phyloP scores from a whole-genome alignment of 768 basidiomycete species.

The Clavaria fumosa region DNA sequence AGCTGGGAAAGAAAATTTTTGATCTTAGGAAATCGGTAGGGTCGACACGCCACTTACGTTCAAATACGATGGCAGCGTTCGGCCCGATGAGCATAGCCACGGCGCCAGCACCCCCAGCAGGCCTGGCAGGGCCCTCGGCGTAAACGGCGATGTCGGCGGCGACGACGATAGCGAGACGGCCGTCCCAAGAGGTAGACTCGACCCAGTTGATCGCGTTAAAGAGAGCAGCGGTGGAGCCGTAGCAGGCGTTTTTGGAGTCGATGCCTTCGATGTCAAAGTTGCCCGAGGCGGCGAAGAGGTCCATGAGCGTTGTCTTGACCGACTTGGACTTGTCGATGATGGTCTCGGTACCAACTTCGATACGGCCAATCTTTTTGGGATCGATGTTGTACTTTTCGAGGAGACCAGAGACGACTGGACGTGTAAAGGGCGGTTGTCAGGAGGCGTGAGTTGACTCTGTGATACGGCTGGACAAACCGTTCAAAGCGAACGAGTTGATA shows the following conservation, averaged over 20 bases:
- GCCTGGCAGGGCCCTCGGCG: constrained; percentile 87
- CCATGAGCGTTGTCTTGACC: constrained; percentile 97
- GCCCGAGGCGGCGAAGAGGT: constrained; percentile 83
- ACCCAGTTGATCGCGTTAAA: constrained; percentile 99
- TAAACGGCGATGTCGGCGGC: constrained; percentile 97
- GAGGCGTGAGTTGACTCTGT: background rate
- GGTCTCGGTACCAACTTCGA: constrained; percentile 97
- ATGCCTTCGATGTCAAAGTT: constrained; percentile 98
- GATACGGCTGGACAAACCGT: constrained; percentile 37
- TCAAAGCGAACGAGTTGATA: constrained; percentile 94
- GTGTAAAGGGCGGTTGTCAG: background rate
- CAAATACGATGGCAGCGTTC: constrained; percentile 85
- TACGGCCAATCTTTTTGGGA: constrained; percentile 89
- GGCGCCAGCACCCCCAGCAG: constrained; percentile 94
- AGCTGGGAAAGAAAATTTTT: constrained; percentile 32
- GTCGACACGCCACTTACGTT: constrained; percentile 48
- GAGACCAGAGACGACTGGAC: constrained; percentile 83
- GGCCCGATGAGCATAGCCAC: constrained; percentile 93
- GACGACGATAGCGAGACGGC: constrained; percentile 93
- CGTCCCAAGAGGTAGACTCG: constrained; percentile 93
- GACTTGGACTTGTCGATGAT: constrained; percentile 99
- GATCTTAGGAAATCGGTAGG: constrained; percentile 5
- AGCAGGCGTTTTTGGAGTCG: constrained; percentile 99
- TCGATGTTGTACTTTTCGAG: constrained; percentile 92
- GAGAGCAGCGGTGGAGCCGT: constrained; percentile 94